These are phyloP conservation scores for Monosporascus sp. DNA, from an alignment of 2,329 filamentous ascomycete genomes.

Conservation along the genomic window DNA sequence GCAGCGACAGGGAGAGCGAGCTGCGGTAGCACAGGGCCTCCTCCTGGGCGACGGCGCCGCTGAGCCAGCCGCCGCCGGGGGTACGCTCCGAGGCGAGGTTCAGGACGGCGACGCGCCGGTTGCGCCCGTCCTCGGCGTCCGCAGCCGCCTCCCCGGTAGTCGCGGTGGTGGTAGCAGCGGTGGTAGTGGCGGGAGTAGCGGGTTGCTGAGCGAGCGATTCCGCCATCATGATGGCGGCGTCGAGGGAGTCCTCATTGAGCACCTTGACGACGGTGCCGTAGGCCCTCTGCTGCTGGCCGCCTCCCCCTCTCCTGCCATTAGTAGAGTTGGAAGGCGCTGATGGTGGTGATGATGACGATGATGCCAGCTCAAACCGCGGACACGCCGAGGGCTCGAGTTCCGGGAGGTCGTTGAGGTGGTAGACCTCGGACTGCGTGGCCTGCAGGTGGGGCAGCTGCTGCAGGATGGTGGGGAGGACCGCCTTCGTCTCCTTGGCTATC, in stretches of 20 bases:
- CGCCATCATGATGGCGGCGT: constrained; percentile 43
- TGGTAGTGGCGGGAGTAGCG: constrained; percentile 12
- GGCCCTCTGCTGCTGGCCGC: constrained; percentile 4
- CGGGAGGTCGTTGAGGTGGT: constrained; percentile 31
- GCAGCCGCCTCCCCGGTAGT: constrained; percentile 3
- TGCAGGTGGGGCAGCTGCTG: constrained; percentile 34
- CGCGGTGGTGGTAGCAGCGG: constrained; percentile 9
- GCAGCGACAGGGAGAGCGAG: constrained; percentile 34
- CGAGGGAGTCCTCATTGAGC: constrained; percentile 51
- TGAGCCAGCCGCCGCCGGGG: constrained; percentile 49
- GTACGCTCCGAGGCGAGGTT: constrained; percentile 49
- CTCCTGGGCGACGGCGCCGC: constrained; percentile 51
- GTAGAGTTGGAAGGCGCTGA: constrained; percentile 9
- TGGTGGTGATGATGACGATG: neutral
- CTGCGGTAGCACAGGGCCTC: constrained; percentile 55
- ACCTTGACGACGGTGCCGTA: constrained; percentile 35
- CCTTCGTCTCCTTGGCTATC: constrained; percentile 41
- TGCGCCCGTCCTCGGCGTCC: neutral
- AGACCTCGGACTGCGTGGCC: constrained; percentile 31
- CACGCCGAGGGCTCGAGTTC: constrained; percentile 35
- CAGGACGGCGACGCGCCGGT: constrained; percentile 40
- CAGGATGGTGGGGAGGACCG: constrained; percentile 41
- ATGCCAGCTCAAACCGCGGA: constrained; percentile 29
- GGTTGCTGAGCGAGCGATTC: constrained; percentile 4
- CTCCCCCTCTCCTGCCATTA: constrained; percentile 4